Base-by-base conservation (phyloP, 345 rosid genomes). In the Anastatica hierochuntica region DNA sequence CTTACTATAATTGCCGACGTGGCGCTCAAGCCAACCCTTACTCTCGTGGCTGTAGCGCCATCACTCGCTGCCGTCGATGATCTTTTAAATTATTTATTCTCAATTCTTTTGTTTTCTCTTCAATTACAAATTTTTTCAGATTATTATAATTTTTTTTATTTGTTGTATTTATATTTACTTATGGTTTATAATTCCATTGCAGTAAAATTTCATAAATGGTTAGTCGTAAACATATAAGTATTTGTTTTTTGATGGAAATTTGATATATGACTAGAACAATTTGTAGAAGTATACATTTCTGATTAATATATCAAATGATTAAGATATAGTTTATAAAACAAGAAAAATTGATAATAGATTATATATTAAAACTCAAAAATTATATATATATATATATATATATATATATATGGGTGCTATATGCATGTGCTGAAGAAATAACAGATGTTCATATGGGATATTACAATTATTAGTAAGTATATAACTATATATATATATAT, bases 11-110 rank as follows among this genome's bases (percentile, higher is more conserved):
- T 57, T 92, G 98, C 75, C 70, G 51, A 42, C 70, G 71, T 36
- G 96, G 95, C 1, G 86, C 69, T 14, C 74, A 64, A 60, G 96
- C 88, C 5, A 92, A 92, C 33, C 96, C 95, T 31, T 92, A 88
- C 69, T 34, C 67, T 24, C 95, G 94, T 43, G 90, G 83, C 8
- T 92, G 98, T 75, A 82, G 77, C 47, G 53, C 69, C 58, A 88
- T 88, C 29, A 68, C 90, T 43, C 81, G 84, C 39, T 92, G 98
- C 82, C 53, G 94, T 33, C 53, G 77, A 62, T 83, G 55, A 39
- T 67, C 43, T 53, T 12, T 49, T 12, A n/a, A n/a, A n/a, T 39
- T 4, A 8, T 47, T 27, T 14, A 2, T 16, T 14, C 43, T 54
- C 34, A 3, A 41, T 56, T 56, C 45, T 49, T 41, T 64, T 49